Evolutionary conservation across 495 filamentous ascomycete genomes (phyloP).

Genomic region (Xylaria venustula): DNA sequence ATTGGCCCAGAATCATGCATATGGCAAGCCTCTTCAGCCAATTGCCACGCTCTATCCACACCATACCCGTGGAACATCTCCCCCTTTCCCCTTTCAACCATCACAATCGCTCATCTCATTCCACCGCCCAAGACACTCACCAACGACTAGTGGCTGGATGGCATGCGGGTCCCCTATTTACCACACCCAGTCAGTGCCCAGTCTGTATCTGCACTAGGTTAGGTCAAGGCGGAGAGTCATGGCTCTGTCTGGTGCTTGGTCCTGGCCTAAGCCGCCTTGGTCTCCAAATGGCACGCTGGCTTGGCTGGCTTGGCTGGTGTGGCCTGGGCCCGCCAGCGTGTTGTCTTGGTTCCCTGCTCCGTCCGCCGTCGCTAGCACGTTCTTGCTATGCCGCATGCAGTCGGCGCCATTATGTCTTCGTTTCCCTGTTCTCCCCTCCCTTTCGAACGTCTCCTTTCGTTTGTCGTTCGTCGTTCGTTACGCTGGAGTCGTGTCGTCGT

Average conservation of each 20-base stretch:
- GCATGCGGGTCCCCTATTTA: not conserved
- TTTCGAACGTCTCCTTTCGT: not conserved
- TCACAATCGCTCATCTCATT: not conserved
- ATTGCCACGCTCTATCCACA: not conserved
- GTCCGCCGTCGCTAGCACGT: not conserved
- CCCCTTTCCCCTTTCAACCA: not conserved
- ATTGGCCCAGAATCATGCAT: not conserved
- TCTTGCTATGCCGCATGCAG: not conserved
- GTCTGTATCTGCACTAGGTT: not conserved
- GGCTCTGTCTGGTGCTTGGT: not conserved
- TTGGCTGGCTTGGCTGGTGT: not conserved
- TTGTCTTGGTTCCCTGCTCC: not conserved
- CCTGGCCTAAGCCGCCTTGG: not conserved
- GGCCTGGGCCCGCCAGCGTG: constrained; percentile 1
- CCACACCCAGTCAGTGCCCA: too few species aligned
- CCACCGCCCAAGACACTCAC: not conserved
- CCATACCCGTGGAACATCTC: not conserved
- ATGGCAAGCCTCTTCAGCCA: not conserved
- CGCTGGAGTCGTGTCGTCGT: constrained; percentile 14
- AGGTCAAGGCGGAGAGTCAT: not conserved
- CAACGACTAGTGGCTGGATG: not conserved
- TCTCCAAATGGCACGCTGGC: not conserved
- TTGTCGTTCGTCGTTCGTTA: not conserved
- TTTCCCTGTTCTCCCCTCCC: constrained; percentile 3
- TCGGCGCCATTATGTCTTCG: not conserved